Conservation (phyloP, 495 filamentous ascomycete species). For the Podospora fimiseda region DNA sequence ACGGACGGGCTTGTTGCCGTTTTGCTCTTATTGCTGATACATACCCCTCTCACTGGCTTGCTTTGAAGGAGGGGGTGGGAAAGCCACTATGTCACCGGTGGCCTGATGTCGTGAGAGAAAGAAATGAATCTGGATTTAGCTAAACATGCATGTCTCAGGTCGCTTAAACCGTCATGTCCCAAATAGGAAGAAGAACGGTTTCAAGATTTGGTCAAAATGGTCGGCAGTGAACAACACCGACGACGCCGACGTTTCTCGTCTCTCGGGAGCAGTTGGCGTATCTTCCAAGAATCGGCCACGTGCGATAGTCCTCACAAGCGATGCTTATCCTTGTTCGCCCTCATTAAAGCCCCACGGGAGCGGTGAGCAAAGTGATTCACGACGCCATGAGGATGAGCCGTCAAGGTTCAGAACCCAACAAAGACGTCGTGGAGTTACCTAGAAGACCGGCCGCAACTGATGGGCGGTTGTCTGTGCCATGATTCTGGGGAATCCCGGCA, state of each 20-base stretch:
- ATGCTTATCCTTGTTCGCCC: neutral
- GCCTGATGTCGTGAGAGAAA: too few relatives aligned
- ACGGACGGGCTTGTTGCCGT: neutral
- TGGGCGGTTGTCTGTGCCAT: neutral
- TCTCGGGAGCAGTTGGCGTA: neutral
- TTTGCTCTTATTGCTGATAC: neutral
- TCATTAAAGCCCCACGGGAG: neutral
- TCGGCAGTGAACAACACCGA: neutral
- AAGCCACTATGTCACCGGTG: too few relatives aligned
- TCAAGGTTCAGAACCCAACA: neutral
- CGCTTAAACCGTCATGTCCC: neutral
- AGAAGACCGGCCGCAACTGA: too few relatives aligned
- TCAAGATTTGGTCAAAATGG: neutral
- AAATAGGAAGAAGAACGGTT: neutral
- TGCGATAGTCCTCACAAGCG: neutral
- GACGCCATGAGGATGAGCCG: neutral
- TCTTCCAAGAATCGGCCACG: constrained; percentile 3
- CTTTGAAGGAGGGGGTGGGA: too few relatives aligned
- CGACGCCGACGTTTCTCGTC: neutral
- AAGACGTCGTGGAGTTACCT: neutral
- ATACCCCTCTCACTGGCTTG: too few relatives aligned
- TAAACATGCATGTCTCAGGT: constrained; percentile 9
- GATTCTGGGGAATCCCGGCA: neutral
- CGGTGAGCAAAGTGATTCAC: neutral
- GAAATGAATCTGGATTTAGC: neutral